A percentile compares a stretch with the other conserved stretches of the same genome.
Conservation (phyloP, 202 grass and related monocot genomes). For the Alloteropsis angusta region DNA sequence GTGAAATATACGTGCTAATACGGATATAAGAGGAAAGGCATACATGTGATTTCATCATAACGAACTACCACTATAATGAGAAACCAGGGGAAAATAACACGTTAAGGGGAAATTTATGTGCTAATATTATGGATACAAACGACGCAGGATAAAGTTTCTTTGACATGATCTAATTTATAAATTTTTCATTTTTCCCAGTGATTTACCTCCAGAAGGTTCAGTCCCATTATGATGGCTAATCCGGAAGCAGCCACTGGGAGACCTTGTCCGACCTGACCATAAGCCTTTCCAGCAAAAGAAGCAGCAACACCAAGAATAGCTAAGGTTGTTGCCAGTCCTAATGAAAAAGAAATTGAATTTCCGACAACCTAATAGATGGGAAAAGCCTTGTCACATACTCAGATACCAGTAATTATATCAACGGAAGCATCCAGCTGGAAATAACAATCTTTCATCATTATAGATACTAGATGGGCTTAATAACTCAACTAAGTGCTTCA, state of each 20-base stretch:
- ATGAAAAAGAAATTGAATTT: slow-evolving; percentile 85
- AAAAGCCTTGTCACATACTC: not conserved
- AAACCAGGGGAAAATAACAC: not conserved
- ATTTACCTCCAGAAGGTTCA: slow-evolving; percentile 90
- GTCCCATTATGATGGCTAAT: slow-evolving; percentile 79
- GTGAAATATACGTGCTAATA: not conserved
- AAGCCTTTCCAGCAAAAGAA: slow-evolving; percentile 95
- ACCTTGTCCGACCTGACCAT: slow-evolving; percentile 61
- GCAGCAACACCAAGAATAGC: slow-evolving; percentile 85
- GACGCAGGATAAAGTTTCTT: not conserved
- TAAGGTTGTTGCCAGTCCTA: slow-evolving; percentile 77
- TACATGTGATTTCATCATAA: slow-evolving; percentile 6
- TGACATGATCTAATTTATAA: not conserved
- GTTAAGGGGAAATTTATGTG: too few relatives aligned
- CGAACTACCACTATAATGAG: not conserved
- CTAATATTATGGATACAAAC: too few relatives aligned
- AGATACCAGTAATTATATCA: too few relatives aligned
- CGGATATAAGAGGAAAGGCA: not conserved
- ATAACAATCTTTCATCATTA: too few relatives aligned
- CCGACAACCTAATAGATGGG: slow-evolving; percentile 57
- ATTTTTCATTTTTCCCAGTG: not conserved
- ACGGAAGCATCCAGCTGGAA: too few relatives aligned
- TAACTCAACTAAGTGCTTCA: too few relatives aligned
- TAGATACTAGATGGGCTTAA: too few relatives aligned
- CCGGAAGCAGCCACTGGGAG: slow-evolving; percentile 81